A percentile compares a stretch with the other conserved stretches of the same genome.
These are phyloP conservation scores for Urtica urens DNA, from an alignment of 306 rosid species.

Conservation along the genomic window DNA sequence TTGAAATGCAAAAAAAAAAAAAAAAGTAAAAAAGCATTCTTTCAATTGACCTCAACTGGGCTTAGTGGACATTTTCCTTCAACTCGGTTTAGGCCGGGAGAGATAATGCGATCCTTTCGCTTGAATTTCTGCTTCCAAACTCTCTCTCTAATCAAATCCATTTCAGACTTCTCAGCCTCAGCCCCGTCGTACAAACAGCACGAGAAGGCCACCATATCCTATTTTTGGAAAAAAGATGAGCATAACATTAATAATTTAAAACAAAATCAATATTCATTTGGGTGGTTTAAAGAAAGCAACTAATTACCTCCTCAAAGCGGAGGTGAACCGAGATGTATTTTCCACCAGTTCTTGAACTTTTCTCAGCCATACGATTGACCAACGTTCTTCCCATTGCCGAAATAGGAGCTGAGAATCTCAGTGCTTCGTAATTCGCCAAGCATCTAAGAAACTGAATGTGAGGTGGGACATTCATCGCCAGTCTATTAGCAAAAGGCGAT, in stretches of 20 bases:
- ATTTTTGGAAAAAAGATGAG: constrained; percentile 14
- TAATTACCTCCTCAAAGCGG: constrained; percentile 91
- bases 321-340: constrained; percentile 78
- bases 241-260: constrained; percentile 3
- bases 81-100: constrained; percentile 64
- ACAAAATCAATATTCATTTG: too few relatives aligned
- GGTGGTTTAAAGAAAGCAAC: too few relatives aligned
- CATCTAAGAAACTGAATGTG: constrained; percentile 81
- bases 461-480: constrained; percentile 91
- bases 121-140: constrained; percentile 88
- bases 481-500: constrained; percentile 88
- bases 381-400: constrained; percentile 54
- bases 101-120: constrained; percentile 47
- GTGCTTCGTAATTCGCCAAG: constrained; percentile 75
- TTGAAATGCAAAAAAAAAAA: too few relatives aligned
- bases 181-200: constrained; percentile 94
- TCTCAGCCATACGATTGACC: constrained; percentile 56
- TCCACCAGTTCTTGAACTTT: constrained; percentile 63
- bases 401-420: constrained; percentile 72
- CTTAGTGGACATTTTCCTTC: constrained; percentile 89
- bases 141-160: constrained; percentile 70
- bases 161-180: constrained; percentile 52
- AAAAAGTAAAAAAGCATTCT: not conserved
- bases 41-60: constrained; percentile 63
- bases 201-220: constrained; percentile 99